Evolutionary conservation across 2,329 filamentous ascomycete genomes (phyloP), one percentile per base, ranked within the genome.

Genomic region (Fonsecaea pedrosoi): DNA sequence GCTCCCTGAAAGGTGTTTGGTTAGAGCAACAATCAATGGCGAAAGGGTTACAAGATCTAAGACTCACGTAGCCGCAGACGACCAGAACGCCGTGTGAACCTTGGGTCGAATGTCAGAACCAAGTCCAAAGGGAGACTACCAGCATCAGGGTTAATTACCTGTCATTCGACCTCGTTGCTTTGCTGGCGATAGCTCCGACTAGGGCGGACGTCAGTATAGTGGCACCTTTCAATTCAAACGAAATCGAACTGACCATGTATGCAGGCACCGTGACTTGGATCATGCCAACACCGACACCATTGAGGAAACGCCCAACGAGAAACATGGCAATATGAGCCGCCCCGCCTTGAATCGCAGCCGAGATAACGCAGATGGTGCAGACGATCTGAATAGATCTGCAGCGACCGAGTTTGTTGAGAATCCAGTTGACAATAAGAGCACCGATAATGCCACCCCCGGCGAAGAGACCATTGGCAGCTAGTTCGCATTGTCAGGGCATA

Each of bases 271-370:
- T 62, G 21, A 65, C 65, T n/a, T 68, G 75, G 6, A 80, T 71
- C 54, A 78, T 76, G 2, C 78, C 78, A 15, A 75, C 72, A 2
- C 78, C 79, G 38, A 76, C 72, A 4, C 80, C 79, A 34, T 78
- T 77, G 15, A 81, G 70, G 15, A 80, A 74, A 2, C 80, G 70
- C 7, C 73, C 78, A 13, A 76, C 77, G 13, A 81, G 71, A 67
- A 82, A 80, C 79, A 81, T 82, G 12, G 68, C 67, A 64, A 71
- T 34, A 53, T 71, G 61, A 34, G 60, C 67, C 34, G 67, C 62
- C 1, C 68, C 69, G 13, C 56, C 62, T 42, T 71, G 68, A 18
- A 71, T 61, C 18, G 65, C 68, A 9, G 62, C 65, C 18, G 62
- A 62, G 38, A 70, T 40, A 50, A 70, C 64, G 53, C 61, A 65